These are phyloP conservation scores for Globisporangium rhizosaccharum DNA, from an alignment of 352 stramenopile species.

Conservation along the genomic window DNA sequence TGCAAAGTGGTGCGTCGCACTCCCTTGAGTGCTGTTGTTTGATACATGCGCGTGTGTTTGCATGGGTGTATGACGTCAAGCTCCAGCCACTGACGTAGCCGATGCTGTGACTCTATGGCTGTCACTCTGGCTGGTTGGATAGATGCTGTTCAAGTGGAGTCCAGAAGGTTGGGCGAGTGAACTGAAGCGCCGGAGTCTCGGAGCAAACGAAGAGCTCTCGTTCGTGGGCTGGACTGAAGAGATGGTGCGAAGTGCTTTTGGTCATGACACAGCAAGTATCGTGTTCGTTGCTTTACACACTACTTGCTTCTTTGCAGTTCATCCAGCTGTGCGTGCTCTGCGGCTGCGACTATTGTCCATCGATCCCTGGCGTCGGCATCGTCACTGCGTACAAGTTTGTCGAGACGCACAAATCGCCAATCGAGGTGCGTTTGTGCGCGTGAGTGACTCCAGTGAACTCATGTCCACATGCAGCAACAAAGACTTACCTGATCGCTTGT, in stretches of 20 bases:
- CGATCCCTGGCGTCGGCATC: slow-evolving; percentile 68
- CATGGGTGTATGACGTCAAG: not conserved
- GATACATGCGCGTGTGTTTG: not conserved
- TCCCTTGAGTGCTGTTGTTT: not conserved
- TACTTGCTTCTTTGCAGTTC: slow-evolving; percentile 35
- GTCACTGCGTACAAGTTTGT: slow-evolving; percentile 81
- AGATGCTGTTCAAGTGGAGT: slow-evolving; percentile 94
- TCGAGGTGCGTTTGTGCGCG: slow-evolving; percentile 25
- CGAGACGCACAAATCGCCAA: slow-evolving; percentile 35
- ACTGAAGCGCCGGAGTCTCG: slow-evolving; percentile 76
- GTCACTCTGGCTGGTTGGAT: not conserved
- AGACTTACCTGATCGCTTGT: not conserved
- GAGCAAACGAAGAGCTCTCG: slow-evolving; percentile 73
- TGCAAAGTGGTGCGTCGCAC: slow-evolving; percentile 53
- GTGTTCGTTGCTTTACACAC: not conserved
- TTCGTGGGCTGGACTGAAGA: slow-evolving; percentile 84
- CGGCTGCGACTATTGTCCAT: slow-evolving; percentile 88
- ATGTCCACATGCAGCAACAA: not conserved
- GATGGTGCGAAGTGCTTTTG: slow-evolving; percentile 41
- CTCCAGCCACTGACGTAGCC: not conserved
- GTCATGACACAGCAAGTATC: not conserved
- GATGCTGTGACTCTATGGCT: not conserved
- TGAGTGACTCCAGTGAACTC: not conserved
- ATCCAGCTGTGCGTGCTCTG: slow-evolving; percentile 80
- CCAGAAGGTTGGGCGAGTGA: slow-evolving; percentile 82